These are phyloP conservation scores for Trichocladium antarcticum DNA, from an alignment of 495 filamentous ascomycete genomes.

Conservation along the genomic window DNA sequence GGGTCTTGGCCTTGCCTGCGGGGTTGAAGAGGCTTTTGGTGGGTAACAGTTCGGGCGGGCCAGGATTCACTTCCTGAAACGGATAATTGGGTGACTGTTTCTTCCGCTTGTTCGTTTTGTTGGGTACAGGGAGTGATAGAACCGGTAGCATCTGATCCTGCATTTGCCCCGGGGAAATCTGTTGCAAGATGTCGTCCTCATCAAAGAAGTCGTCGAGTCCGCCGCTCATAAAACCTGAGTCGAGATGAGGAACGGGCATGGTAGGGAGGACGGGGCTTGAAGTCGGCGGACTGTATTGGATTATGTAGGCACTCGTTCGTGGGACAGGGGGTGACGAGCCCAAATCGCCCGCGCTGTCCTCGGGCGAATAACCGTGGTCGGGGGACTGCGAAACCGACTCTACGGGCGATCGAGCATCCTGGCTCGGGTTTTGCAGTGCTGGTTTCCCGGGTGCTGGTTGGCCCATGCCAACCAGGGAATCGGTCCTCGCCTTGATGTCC, in stretches of 20 bases:
- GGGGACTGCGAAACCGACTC: constrained; percentile 45
- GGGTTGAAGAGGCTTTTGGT: constrained; percentile 38
- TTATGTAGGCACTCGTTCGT: constrained; percentile 35
- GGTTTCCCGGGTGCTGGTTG: constrained; percentile 9
- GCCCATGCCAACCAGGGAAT: constrained; percentile 17
- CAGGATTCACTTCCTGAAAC: constrained; percentile 33
- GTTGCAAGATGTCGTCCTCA: constrained; percentile 25
- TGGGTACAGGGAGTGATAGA: constrained; percentile 1
- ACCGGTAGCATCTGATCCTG: constrained; percentile 12
- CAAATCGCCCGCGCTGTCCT: constrained; percentile 50
- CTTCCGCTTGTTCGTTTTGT: constrained; percentile 10
- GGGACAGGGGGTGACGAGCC: constrained; percentile 72
- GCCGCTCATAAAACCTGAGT: constrained; percentile 77
- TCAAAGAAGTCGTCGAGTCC: constrained; percentile 49
- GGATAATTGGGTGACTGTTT: constrained; percentile 23
- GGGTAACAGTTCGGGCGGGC: constrained; percentile 35
- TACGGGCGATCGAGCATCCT: constrained; percentile 33
- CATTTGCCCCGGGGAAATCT: constrained; percentile 13
- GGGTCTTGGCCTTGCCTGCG: constrained; percentile 17
- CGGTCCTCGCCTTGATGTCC: constrained; percentile 14
- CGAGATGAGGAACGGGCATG: constrained; percentile 45
- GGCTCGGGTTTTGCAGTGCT: constrained; percentile 15
- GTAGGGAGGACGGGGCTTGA: constrained; percentile 68
- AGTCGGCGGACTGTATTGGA: constrained; percentile 42
- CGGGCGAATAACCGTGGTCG: constrained; percentile 43